phyloP scores from a whole-genome alignment of 2,329 filamentous ascomycete species.

The Penicillium sp. region DNA sequence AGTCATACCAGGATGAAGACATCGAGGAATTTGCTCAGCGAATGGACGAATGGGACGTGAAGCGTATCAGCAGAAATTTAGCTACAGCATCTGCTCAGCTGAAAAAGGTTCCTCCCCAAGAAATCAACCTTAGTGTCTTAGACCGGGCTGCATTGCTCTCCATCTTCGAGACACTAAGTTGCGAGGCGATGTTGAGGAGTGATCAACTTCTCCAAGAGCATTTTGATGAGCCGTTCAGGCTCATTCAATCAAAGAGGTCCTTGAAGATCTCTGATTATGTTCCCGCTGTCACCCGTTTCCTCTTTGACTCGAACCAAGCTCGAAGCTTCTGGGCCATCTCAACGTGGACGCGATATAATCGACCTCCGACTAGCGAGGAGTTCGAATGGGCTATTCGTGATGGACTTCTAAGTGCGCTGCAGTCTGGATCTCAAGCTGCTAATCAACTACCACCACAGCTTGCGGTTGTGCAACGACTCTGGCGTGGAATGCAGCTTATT shows the following conservation, averaged over 20 bases:
- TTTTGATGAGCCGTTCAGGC: slow-evolving; percentile 82
- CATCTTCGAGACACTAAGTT: slow-evolving; percentile 87
- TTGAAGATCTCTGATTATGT: slow-evolving; percentile 75
- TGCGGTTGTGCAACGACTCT: slow-evolving; percentile 70
- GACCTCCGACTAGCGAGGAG: slow-evolving; percentile 68
- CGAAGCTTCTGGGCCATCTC: slow-evolving; percentile 69
- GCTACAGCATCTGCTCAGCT: slow-evolving; percentile 60
- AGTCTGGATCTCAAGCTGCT: slow-evolving; percentile 61
- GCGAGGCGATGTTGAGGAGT: slow-evolving; percentile 71
- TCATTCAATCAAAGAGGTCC: slow-evolving; percentile 77
- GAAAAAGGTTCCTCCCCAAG: slow-evolving; percentile 52
- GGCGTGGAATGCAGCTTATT: slow-evolving; percentile 75
- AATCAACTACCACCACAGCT: slow-evolving; percentile 55
- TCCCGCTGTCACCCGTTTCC: slow-evolving; percentile 80
- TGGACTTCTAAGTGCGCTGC: slow-evolving; percentile 69
- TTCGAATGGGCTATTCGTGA: slow-evolving; percentile 88
- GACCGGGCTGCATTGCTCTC: slow-evolving; percentile 70
- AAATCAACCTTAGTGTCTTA: slow-evolving; percentile 56
- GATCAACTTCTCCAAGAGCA: slow-evolving; percentile 57
- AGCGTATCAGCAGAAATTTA: slow-evolving; percentile 64
- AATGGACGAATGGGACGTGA: slow-evolving; percentile 64
- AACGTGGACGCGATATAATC: slow-evolving; percentile 68
- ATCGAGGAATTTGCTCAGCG: slow-evolving; percentile 58
- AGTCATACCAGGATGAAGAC: slow-evolving; percentile 55
- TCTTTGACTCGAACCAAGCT: slow-evolving; percentile 72